Evolutionary conservation across 768 basidiomycete genomes (phyloP).

Genomic region (Suillus variegatus): DNA sequence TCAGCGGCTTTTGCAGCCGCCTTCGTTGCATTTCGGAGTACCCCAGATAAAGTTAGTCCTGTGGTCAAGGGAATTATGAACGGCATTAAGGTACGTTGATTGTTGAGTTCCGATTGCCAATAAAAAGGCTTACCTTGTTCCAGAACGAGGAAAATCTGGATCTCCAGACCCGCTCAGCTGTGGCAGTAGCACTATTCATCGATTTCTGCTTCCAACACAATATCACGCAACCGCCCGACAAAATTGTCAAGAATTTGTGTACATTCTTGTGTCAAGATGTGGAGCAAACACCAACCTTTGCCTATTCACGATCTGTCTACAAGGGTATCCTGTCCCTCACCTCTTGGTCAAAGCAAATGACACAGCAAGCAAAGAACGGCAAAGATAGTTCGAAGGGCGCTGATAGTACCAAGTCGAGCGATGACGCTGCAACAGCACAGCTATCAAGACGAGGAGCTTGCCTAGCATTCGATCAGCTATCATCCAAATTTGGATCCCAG

Average conservation of each 20-base stretch:
- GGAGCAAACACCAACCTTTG: conserved; percentile 88
- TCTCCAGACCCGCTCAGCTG: conserved; percentile 86
- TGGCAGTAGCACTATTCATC: conserved; percentile 84
- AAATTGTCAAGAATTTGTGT: conserved; percentile 96
- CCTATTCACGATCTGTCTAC: conserved; percentile 55
- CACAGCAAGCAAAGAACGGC: conserved; percentile 32
- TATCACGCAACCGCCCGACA: conserved; percentile 85
- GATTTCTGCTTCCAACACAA: conserved; percentile 76
- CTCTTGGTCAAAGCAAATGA: conserved; percentile 36
- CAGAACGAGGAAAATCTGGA: conserved; percentile 88
- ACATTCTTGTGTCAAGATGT: conserved; percentile 94
- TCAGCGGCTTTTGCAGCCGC: conserved; percentile 90
- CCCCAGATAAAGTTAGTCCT: conserved; percentile 93
- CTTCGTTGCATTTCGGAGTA: conserved; percentile 80
- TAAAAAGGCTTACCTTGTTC: conserved; percentile 14
- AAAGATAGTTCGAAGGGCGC: conserved; percentile 47
- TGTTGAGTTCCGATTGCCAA: neutral
- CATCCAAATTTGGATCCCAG: conserved; percentile 68
- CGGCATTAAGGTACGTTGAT: conserved; percentile 79
- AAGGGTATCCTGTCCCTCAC: conserved; percentile 82
- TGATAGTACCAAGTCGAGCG: conserved; percentile 43
- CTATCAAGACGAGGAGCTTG: conserved; percentile 86
- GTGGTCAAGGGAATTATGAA: conserved; percentile 98
- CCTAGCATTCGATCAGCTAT: conserved; percentile 79
- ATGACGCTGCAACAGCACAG: conserved; percentile 60